Conservation (phyloP, 345 rosid genomes). For the Populus euphratica region DNA sequence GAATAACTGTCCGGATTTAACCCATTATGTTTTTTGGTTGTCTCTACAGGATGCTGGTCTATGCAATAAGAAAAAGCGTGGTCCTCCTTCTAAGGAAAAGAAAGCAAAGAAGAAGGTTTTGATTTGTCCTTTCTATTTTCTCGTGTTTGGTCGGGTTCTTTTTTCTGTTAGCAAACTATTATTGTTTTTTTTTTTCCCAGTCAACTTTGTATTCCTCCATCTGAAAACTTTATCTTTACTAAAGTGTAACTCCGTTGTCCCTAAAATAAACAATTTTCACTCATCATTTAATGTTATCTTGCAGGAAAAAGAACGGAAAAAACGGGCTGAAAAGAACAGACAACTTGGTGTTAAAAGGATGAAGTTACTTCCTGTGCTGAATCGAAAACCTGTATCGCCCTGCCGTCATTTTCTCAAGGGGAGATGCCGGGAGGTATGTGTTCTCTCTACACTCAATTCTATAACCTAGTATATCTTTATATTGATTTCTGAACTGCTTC, state of each 20-base stretch:
- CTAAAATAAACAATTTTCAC: background rate
- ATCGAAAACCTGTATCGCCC: slow-evolving; percentile 47
- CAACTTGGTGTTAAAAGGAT: slow-evolving; percentile 80
- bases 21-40: background rate
- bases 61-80: slow-evolving; percentile 40
- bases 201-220: background rate
- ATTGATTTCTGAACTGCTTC: slow-evolving; percentile 4
- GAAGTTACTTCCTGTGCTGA: slow-evolving; percentile 60
- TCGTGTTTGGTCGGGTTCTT: slow-evolving; percentile 1
- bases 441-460: slow-evolving; percentile 7
- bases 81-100: slow-evolving; percentile 40
- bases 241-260: background rate
- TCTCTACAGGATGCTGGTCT: slow-evolving; percentile 30
- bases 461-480: background rate
- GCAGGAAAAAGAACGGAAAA: slow-evolving; percentile 64
- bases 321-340: slow-evolving; percentile 66
- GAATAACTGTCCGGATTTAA: background rate
- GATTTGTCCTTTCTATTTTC: background rate
- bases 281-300: slow-evolving; percentile 2
- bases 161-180: background rate
- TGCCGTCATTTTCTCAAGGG: slow-evolving; percentile 81
- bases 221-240: background rate
- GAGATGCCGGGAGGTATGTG: slow-evolving; percentile 69
- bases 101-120: slow-evolving; percentile 69
- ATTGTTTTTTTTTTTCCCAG: background rate